Evolutionary conservation across 176 grass and related monocot species (phyloP), one percentile per base, ranked within the genome.

Genomic region (Dendrocalamus sinicus): DNA sequence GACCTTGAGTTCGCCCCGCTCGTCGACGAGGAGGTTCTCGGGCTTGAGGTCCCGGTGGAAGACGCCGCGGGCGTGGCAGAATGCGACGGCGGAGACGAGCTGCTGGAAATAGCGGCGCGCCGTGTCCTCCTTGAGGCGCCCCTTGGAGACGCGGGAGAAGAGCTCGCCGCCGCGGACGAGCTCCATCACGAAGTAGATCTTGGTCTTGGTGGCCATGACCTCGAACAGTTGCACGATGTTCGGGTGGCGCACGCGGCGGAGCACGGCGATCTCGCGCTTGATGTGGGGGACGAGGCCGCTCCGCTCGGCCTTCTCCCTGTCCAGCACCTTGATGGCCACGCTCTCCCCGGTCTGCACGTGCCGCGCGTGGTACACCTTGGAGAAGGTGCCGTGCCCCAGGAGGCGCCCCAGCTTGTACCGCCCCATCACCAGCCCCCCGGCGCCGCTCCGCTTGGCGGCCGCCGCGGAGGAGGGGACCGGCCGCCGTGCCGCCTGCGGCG

Each of bases 161-260:
- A 99, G 92, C 90, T 99, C 96, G 7, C 96, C 96, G 72, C 96
- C 94, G 66, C 86, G 82, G 78, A 99, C 94, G 82, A 89, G 91
- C 93, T 99, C 96, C 93, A 99, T 99, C 24, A 99, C 94, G 89
- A 99, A 93, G 83, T 99, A 99, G 88, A 99, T 99, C 97, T 99
- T 99, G 22, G 94, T 83, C 83, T 94, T 99, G 39, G 94, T 94
- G 66, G 97, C 97, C 97, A 99, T 96, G 17, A 99, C 97, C 88
- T 99, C 97, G 85, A 92, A 91, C 23, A 99, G 94, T 70, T 91
- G 93, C 24, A 99, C 97, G 85, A 96, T 90, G 86, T 99, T 96
- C 0, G 97, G 97, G 83, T 99, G 97, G 66, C 97, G 93, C 64
- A 99, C 97, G 40, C 94, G 94, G 53, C 92, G 90, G n/a, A 99